These are phyloP conservation scores for Epichloe hybrida DNA, from an alignment of 2,329 filamentous ascomycete genomes.

Conservation along the genomic window DNA sequence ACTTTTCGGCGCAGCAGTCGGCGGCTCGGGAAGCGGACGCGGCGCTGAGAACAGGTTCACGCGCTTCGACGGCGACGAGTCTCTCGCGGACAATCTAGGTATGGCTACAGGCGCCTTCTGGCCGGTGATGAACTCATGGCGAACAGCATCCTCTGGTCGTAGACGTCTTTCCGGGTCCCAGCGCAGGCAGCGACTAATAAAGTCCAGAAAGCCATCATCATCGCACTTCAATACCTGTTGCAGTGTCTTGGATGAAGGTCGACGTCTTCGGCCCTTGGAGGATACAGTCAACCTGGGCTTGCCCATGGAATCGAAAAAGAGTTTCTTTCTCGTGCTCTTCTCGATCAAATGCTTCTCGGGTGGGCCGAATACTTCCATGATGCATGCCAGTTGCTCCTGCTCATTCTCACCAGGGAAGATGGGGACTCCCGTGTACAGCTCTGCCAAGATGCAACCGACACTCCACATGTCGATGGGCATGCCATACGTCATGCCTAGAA, in stretches of 20 bases:
- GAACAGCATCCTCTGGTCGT: constrained; percentile 81
- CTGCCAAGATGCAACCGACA: constrained; percentile 91
- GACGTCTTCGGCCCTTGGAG: constrained; percentile 78
- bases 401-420: constrained; percentile 99
- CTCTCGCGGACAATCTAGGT: constrained; percentile 32
- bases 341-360: constrained; percentile 97
- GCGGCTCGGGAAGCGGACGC: constrained; percentile 76
- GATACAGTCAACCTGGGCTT: constrained; percentile 93
- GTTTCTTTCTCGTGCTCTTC: constrained; percentile 91
- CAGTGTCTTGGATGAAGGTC: constrained; percentile 88
- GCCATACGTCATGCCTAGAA: constrained; percentile 94
- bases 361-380: constrained; percentile 98
- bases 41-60: constrained; percentile 41
- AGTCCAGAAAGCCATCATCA: constrained; percentile 90
- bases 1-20: constrained; percentile 43
- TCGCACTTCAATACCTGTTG: constrained; percentile 91
- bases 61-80: constrained; percentile 59
- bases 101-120: constrained; percentile 43
- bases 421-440: constrained; percentile 88
- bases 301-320: constrained; percentile 96
- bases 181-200: constrained; percentile 73
- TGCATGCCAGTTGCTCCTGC: constrained; percentile 94
- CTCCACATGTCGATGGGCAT: constrained; percentile 99
- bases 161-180: constrained; percentile 92
- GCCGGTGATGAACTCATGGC: constrained; percentile 89